Evolutionary conservation across 2,329 filamentous ascomycete species (phyloP).

Genomic region (Fusarium tricinctum): DNA sequence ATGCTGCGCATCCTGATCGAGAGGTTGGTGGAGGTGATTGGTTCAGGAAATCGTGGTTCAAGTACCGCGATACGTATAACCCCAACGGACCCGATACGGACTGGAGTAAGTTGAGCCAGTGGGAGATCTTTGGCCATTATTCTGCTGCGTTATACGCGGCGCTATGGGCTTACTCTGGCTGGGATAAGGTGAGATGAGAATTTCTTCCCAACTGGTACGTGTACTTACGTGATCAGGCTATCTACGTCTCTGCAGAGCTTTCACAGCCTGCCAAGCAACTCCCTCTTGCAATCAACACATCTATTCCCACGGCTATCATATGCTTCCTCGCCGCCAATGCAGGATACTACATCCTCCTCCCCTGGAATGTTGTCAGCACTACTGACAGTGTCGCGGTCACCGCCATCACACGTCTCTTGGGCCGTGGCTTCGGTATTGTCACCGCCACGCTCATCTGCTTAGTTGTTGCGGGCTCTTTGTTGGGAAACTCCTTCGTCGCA

Average conservation of each 20-base stretch:
- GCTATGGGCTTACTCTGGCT: slow-evolving; percentile 75
- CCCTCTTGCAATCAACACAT: slow-evolving; percentile 72
- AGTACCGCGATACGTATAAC: slow-evolving; percentile 62
- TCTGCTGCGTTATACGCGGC: slow-evolving; percentile 73
- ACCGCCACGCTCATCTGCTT: slow-evolving; percentile 70
- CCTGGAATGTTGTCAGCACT: slow-evolving; percentile 69
- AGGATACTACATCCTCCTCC: slow-evolving; percentile 73
- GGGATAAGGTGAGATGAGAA: slow-evolving; percentile 69
- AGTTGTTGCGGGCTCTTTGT: slow-evolving; percentile 72
- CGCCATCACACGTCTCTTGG: slow-evolving; percentile 68
- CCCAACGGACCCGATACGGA: slow-evolving; percentile 65
- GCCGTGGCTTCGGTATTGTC: slow-evolving; percentile 65
- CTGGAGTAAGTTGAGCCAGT: slow-evolving; percentile 64
- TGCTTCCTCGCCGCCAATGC: slow-evolving; percentile 73
- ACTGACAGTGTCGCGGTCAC: slow-evolving; percentile 75
- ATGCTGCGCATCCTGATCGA: slow-evolving; percentile 54
- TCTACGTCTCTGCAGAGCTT: slow-evolving; percentile 69
- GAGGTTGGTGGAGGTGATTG: slow-evolving; percentile 65
- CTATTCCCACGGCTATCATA: slow-evolving; percentile 70
- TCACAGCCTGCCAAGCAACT: slow-evolving; percentile 66
- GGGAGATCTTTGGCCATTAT: slow-evolving; percentile 72
- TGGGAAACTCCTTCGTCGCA: slow-evolving; percentile 73
- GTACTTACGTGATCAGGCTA: slow-evolving; percentile 55
- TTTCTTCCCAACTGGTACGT: fast-evolving
- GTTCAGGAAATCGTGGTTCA: slow-evolving; percentile 69